Evolutionary conservation across 208 protist species (phyloP).

Genomic region (Vickermania ingenoplastis): DNA sequence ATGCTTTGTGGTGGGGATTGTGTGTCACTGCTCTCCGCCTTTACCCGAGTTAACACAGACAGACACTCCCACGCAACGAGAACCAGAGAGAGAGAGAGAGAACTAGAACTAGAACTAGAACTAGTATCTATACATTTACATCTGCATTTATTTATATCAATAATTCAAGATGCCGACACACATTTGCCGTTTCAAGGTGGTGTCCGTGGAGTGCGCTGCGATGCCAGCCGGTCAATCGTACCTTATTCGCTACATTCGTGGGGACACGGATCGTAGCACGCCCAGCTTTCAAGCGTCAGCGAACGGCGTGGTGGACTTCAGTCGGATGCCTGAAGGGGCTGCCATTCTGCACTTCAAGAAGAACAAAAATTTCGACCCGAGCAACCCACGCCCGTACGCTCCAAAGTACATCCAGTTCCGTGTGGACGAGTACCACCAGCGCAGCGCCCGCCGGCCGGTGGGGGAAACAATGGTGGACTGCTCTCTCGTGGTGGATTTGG

Average conservation of each 20-base stretch:
- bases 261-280: constrained; percentile 57
- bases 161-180: constrained; percentile 46
- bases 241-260: constrained; percentile 66
- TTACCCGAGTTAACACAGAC: no score
- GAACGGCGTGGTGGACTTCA: constrained; percentile 61
- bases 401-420: constrained; percentile 77
- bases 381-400: constrained; percentile 21
- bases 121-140: no score
- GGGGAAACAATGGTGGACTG: constrained; percentile 68
- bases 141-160: no score
- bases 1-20: no score
- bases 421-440: constrained; percentile 72
- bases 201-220: constrained; percentile 47
- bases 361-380: constrained; percentile 13
- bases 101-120: no score
- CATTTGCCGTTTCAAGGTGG: constrained; percentile 72
- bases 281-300: constrained; percentile 61
- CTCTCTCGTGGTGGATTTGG: constrained; percentile 28
- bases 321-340: constrained; percentile 68
- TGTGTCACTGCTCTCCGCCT: no score
- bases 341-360: constrained; percentile 75
- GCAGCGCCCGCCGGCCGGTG: constrained; percentile 46
- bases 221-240: constrained; percentile 66
- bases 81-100: no score
- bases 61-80: no score